Evolutionary conservation across 2,329 filamentous ascomycete genomes (phyloP).

Genomic region (Aspergillus quadrilineatus): DNA sequence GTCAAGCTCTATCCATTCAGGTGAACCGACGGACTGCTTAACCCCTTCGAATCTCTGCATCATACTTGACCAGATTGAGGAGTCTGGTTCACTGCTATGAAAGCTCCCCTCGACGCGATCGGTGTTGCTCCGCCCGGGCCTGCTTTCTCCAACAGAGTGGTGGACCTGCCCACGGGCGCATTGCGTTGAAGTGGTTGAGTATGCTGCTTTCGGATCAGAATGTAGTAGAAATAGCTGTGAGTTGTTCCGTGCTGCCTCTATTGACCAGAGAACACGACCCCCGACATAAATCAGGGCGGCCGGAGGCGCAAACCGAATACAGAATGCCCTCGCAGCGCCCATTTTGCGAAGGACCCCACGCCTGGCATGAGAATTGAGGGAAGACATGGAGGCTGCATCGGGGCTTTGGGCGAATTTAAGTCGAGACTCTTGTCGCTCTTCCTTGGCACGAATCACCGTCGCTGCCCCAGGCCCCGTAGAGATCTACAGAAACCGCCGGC

Average conservation of each 20-base stretch:
- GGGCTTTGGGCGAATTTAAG: constrained; percentile 11
- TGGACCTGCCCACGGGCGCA: constrained; percentile 15
- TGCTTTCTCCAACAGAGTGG: constrained; percentile 9
- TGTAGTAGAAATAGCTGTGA: constrained; percentile 19
- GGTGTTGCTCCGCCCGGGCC: constrained; percentile 7
- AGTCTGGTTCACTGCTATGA: constrained; percentile 26
- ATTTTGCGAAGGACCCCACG: constrained; percentile 30
- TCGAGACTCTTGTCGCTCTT: neutral
- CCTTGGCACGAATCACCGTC: neutral
- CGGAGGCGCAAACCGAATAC: constrained; percentile 37
- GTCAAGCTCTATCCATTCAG: constrained; percentile 48
- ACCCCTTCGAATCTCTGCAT: constrained; percentile 47
- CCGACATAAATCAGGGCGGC: constrained; percentile 31
- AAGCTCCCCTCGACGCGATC: constrained; percentile 1
- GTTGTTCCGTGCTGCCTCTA: constrained; percentile 26
- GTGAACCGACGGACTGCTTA: constrained; percentile 40
- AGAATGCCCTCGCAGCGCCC: constrained; percentile 34
- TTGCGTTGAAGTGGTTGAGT: constrained; percentile 24
- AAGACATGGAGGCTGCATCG: constrained; percentile 24
- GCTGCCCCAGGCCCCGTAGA: neutral
- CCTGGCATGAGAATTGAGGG: constrained; percentile 17
- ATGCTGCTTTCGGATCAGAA: constrained; percentile 24
- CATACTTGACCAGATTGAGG: constrained; percentile 50
- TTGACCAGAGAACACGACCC: constrained; percentile 27
- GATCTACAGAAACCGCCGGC: neutral